phyloP scores from a whole-genome alignment of 495 filamentous ascomycete genomes.

The Barbatosphaeria neglecta region DNA sequence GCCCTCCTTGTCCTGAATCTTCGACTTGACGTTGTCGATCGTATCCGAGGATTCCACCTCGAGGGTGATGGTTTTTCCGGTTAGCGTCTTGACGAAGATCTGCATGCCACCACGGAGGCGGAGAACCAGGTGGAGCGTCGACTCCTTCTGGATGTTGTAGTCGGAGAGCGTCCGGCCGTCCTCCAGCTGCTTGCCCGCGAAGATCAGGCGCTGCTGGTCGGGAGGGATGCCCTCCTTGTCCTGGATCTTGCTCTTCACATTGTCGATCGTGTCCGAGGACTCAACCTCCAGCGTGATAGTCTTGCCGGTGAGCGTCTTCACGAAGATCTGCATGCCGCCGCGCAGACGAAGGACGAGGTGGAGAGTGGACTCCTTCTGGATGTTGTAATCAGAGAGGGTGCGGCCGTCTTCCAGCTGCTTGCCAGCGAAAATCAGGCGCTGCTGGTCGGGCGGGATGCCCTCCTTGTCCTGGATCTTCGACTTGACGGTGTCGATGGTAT shows the following conservation, averaged over 20 bases:
- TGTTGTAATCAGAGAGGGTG: constrained; percentile 95
- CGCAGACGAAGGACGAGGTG: constrained; percentile 94
- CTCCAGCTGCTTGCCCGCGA: constrained; percentile 92
- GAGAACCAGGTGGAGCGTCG: constrained; percentile 88
- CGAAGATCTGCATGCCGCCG: constrained; percentile 96
- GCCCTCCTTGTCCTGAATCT: constrained; percentile 99
- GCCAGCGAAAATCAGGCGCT: constrained; percentile 96
- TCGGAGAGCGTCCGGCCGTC: constrained; percentile 73
- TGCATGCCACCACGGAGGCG: constrained; percentile 99
- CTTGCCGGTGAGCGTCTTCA: constrained; percentile 90
- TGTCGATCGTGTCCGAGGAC: constrained; percentile 92
- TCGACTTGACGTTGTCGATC: constrained; percentile 88
- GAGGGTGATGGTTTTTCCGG: constrained; percentile 87
- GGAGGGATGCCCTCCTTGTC: constrained; percentile 95
- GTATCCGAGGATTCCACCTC: constrained; percentile 87
- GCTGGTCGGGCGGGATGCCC: constrained; percentile 94
- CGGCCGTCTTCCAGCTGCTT: constrained; percentile 98
- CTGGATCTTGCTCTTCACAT: constrained; percentile 72
- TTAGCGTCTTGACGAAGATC: constrained; percentile 72
- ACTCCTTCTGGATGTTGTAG: constrained; percentile 99
- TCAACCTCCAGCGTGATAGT: constrained; percentile 98
- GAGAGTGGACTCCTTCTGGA: constrained; percentile 95
- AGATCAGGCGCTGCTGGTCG: constrained; percentile 89
- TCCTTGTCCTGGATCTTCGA: constrained; percentile 99
- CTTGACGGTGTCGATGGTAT: constrained; percentile 99